Conservation (phyloP, 2,329 filamentous ascomycete genomes). For the Zelopaecilomyces penicillatus region DNA sequence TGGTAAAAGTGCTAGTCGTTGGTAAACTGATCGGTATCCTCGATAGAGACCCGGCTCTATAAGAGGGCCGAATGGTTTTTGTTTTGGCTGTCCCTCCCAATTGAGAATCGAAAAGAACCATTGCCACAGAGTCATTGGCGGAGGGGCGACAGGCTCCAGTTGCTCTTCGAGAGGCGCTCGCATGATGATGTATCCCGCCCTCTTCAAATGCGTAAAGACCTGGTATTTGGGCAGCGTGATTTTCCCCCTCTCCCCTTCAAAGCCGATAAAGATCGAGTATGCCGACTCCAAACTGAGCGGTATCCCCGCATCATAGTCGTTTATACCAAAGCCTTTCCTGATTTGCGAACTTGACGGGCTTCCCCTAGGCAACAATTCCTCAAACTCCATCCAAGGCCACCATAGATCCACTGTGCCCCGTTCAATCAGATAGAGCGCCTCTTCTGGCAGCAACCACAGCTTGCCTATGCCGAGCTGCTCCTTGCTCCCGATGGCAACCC, state of each 20-base stretch:
- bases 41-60: constrained; percentile 57
- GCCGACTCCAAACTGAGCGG: constrained; percentile 87
- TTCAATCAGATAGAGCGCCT: constrained; percentile 83
- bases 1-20: constrained; percentile 64
- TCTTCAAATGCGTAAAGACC: constrained; percentile 78
- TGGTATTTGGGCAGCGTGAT: constrained; percentile 70
- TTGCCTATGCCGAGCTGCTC: constrained; percentile 49
- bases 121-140: constrained; percentile 34
- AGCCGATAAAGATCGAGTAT: constrained; percentile 74
- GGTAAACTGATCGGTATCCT: constrained; percentile 64
- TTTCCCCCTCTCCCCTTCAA: constrained; percentile 53
- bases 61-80: constrained; percentile 44
- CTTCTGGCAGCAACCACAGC: constrained; percentile 83
- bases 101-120: constrained; percentile 45
- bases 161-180: constrained; percentile 45
- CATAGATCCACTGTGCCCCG: constrained; percentile 79
- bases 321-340: constrained; percentile 16
- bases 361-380: constrained; percentile 35
- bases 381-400: constrained; percentile 58
- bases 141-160: constrained; percentile 11
- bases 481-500: constrained; percentile 47
- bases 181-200: constrained; percentile 72
- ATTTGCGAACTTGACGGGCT: constrained; percentile 15
- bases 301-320: constrained; percentile 54
- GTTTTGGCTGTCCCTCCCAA: constrained; percentile 16